Evolutionary conservation across 1,284 basidiomycete species (phyloP).

Genomic region (Boletus sp.): DNA sequence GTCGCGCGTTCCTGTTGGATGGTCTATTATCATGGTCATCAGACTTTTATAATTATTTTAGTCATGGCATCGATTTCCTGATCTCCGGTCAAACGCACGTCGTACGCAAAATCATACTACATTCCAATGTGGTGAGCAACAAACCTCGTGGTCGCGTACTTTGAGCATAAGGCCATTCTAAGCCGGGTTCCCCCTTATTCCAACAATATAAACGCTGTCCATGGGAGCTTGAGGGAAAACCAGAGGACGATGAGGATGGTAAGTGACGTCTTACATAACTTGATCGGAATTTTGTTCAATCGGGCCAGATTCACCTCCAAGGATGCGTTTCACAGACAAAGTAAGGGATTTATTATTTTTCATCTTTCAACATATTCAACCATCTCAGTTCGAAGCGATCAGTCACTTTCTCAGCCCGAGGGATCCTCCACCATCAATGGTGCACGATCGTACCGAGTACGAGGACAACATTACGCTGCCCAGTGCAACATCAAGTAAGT

Average conservation of each 20-base stretch:
- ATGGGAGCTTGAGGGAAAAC: slow-evolving; percentile 77
- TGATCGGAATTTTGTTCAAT: slow-evolving; percentile 8
- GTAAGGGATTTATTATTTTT: slow-evolving; percentile 40
- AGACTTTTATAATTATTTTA: slow-evolving; percentile 95
- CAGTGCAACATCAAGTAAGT: slow-evolving; percentile 72
- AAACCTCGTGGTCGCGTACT: slow-evolving; percentile 2
- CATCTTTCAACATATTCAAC: background rate
- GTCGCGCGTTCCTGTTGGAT: slow-evolving; percentile 19
- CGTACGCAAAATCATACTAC: slow-evolving; percentile 84
- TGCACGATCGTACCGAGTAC: slow-evolving; percentile 83
- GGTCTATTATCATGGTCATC: slow-evolving; percentile 17
- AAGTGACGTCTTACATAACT: slow-evolving; percentile 17
- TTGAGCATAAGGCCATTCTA: slow-evolving; percentile 4
- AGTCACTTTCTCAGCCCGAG: slow-evolving; percentile 73
- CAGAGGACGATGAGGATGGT: slow-evolving; percentile 81
- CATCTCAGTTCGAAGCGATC: slow-evolving; percentile 67
- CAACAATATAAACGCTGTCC: slow-evolving; percentile 89
- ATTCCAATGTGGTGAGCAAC: slow-evolving; percentile 79
- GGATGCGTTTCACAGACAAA: slow-evolving; percentile 68
- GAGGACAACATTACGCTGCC: slow-evolving; percentile 75
- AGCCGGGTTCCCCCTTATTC: slow-evolving; percentile 88
- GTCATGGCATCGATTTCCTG: slow-evolving; percentile 85
- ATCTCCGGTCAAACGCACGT: slow-evolving; percentile 70
- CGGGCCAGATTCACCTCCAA: slow-evolving; percentile 63
- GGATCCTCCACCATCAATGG: slow-evolving; percentile 78